Evolutionary conservation across 1,284 basidiomycete genomes (phyloP), one percentile per base, ranked within the genome.

Genomic region (Kalmanozyma brasiliensis): DNA sequence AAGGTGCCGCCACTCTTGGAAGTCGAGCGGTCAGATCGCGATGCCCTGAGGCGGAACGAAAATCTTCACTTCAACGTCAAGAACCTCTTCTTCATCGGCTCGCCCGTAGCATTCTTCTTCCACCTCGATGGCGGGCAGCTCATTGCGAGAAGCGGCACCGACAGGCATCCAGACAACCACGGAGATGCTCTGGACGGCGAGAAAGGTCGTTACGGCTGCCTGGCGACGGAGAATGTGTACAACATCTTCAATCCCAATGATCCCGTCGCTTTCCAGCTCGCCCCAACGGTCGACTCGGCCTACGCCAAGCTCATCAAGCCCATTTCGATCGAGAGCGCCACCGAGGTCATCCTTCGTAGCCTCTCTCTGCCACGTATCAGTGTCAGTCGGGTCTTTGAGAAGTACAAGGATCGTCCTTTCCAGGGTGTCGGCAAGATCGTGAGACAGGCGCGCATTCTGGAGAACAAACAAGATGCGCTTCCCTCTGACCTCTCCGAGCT

Each of bases 71-170:
- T 79, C 82, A 84, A 85, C 51, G 84, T 84, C 14, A 84, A 84
- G 63, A 84, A 83, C 49, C 78, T 87, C n/a, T 87, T 86, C 79
- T 82, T 86, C 17, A 83, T 84, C n/a, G 87, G 87, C 7, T 86
- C 85, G 48, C 87, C 86, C 1, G 77, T 87, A 1, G 84, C 85
- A 0, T 82, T 87, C 37, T 86, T 87, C 75, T 78, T 86, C 14
- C 85, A 86, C 61, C 79, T 87, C 1, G 84, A 86, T 51, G 85
- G 85, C 40, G 83, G 85, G 0, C 86, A 87, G 65, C 73, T 87
- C 14, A 85, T 87, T 64, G 86, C 86, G 0, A 78, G 86, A 19
- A 59, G 83, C 23, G 84, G 84, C 48, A 69, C 85, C 24, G 84
- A 84, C 0, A 84, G 84, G 79, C 63, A 65, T 30, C 49, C 83